A percentile compares a stretch with the other conserved stretches of the same genome.
These are phyloP conservation scores for Monilinia vaccinii-corymbosi DNA, from an alignment of 2,329 filamentous ascomycete species.

Conservation along the genomic window DNA sequence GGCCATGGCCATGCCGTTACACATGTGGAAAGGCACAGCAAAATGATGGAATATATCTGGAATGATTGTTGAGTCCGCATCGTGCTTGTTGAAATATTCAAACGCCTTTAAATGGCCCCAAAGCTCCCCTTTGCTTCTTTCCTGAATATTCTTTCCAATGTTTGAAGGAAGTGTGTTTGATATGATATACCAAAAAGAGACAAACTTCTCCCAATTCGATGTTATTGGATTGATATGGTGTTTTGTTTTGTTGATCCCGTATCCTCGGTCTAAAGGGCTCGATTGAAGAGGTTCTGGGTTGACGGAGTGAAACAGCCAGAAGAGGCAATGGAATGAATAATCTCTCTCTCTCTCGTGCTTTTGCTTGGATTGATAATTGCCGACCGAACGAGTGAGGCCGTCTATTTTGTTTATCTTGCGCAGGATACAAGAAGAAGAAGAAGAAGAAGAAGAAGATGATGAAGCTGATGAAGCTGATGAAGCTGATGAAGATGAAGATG, in stretches of 20 bases:
- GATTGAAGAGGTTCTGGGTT: background rate
- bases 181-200: background rate
- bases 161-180: background rate
- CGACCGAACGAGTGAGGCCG: conserved; percentile 9
- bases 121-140: background rate
- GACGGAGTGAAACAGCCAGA: background rate
- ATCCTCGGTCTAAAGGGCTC: background rate
- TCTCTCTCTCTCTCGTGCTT: background rate
- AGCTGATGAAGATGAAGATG: too few relatives aligned
- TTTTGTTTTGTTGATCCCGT: background rate
- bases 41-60: conserved; percentile 39
- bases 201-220: background rate
- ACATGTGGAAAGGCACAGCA: conserved; percentile 43
- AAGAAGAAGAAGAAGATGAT: too few relatives aligned
- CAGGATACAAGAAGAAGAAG: background rate
- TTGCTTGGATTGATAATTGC: too few relatives aligned
- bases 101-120: background rate
- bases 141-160: background rate
- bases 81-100: conserved; percentile 22
- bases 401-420: background rate
- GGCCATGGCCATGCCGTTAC: conserved; percentile 44
- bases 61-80: conserved; percentile 44
- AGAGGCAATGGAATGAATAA: background rate
- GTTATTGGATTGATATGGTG: background rate
- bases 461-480: too few relatives aligned